phyloP scores from a whole-genome alignment of 768 basidiomycete genomes.

The Mycena amicta region DNA sequence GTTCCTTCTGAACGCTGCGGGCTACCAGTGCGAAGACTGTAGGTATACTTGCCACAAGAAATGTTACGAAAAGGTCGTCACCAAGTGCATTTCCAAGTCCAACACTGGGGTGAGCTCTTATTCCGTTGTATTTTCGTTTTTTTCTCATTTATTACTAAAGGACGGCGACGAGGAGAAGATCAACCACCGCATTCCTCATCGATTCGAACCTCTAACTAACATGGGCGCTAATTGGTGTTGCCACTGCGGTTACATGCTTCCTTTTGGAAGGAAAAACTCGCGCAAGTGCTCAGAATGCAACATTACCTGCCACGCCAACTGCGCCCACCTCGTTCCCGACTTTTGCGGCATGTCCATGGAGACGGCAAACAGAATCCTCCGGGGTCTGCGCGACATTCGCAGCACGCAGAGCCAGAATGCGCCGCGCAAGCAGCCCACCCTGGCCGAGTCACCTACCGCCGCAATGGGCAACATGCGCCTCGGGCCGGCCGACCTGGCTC shows the following conservation, averaged over 20 bases:
- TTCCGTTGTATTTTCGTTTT: slow-evolving; percentile 20
- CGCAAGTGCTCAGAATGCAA: slow-evolving; percentile 95
- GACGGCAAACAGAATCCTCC: slow-evolving; percentile 90
- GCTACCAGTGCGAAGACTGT: slow-evolving; percentile 99
- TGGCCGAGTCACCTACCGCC: slow-evolving; percentile 32
- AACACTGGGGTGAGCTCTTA: slow-evolving; percentile 90
- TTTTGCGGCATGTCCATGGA: slow-evolving; percentile 99
- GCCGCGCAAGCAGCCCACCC: slow-evolving; percentile 37
- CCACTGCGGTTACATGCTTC: slow-evolving; percentile 98
- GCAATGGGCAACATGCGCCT: slow-evolving; percentile 52
- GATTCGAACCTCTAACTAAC: slow-evolving; percentile 96
- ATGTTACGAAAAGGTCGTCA: slow-evolving; percentile 98
- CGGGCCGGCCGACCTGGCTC: slow-evolving; percentile 37
- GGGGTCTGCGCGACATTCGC: slow-evolving; percentile 88
- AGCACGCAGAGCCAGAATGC: slow-evolving; percentile 48
- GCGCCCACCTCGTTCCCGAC: slow-evolving; percentile 97
- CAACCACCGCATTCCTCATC: slow-evolving; percentile 98
- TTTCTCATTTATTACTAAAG: slow-evolving; percentile 42
- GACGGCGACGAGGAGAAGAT: slow-evolving; percentile 98
- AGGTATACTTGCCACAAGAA: slow-evolving; percentile 99
- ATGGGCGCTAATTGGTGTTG: slow-evolving; percentile 99
- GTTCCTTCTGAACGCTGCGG: slow-evolving; percentile 93
- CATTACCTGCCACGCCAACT: slow-evolving; percentile 96
- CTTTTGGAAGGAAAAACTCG: slow-evolving; percentile 95
- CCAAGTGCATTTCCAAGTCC: slow-evolving; percentile 98